phyloP scores from a whole-genome alignment of 2,329 filamentous ascomycete species.

The Calonectria pseudoreteaudii region DNA sequence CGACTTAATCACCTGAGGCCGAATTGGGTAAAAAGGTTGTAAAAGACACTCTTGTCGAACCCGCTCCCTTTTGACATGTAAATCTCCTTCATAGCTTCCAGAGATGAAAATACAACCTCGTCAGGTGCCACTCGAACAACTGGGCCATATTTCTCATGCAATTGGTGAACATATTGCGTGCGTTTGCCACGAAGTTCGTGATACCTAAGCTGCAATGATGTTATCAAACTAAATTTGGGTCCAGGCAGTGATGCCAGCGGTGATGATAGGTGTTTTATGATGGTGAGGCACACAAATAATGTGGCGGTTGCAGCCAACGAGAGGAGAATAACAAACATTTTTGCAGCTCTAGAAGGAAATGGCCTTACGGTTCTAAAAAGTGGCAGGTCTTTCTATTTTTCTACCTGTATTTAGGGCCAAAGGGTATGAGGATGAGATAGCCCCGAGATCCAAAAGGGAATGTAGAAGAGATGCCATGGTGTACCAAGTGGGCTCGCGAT shows the following conservation, averaged over 20 bases:
- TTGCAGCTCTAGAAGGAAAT: neutral
- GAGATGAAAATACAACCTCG: constrained; percentile 28
- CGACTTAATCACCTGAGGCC: constrained; percentile 10
- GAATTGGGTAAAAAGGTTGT: constrained; percentile 29
- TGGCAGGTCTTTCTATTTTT: neutral
- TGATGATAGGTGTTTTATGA: constrained; percentile 13
- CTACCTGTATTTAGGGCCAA: neutral
- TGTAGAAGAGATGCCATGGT: constrained; percentile 15
- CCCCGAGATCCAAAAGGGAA: neutral
- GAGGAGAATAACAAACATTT: constrained; percentile 10
- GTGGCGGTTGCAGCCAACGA: neutral
- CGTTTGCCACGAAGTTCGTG: constrained; percentile 29
- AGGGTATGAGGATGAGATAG: neutral
- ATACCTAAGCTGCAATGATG: constrained; percentile 20
- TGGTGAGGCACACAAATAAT: neutral
- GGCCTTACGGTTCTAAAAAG: neutral
- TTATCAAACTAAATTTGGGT: constrained; percentile 21
- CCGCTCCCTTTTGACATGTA: constrained; percentile 32
- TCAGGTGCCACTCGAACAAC: constrained; percentile 30
- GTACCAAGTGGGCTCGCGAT: neutral
- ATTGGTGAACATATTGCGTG: constrained; percentile 17
- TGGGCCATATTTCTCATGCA: constrained; percentile 24
- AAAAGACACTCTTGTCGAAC: constrained; percentile 28
- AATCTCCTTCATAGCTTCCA: constrained; percentile 31
- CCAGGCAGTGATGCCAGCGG: constrained; percentile 27